Conservation (phyloP, 768 basidiomycete genomes). For the Boletus huronensis region DNA sequence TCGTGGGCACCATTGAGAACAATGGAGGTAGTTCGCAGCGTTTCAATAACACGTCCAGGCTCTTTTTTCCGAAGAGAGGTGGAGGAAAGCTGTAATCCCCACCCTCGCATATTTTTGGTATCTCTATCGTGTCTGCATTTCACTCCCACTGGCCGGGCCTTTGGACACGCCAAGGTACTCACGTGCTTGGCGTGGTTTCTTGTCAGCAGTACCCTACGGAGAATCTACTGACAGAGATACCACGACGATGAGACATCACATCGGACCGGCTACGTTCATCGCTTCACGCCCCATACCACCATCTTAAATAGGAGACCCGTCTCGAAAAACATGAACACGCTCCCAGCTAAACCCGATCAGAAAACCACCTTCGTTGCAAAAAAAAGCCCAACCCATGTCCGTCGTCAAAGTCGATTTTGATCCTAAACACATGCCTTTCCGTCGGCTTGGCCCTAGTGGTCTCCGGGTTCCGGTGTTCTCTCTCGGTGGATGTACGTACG, state of each 20-base stretch:
- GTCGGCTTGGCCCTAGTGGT: constrained; percentile 5
- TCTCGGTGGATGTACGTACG: constrained; percentile 7
- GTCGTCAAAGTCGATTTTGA: constrained; percentile 2
- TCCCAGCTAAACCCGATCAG: background rate
- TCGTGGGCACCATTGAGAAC: too few relatives aligned
- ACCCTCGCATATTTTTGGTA: too few relatives aligned
- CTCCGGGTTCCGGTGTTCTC: constrained; percentile 9
- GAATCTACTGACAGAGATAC: background rate
- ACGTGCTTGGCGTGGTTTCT: background rate
- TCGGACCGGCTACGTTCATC: background rate
- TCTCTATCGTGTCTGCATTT: background rate
- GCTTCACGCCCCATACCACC: background rate
- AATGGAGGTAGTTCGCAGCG: too few relatives aligned
- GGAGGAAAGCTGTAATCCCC: too few relatives aligned
- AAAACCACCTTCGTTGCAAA: background rate
- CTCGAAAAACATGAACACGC: background rate
- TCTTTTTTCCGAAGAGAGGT: too few relatives aligned
- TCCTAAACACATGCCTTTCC: constrained; percentile 8
- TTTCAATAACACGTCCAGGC: too few relatives aligned
- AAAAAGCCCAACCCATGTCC: background rate
- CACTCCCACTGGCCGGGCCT: background rate
- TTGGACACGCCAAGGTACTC: background rate
- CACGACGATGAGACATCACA: background rate
- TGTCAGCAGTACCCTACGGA: background rate
- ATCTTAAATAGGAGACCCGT: background rate